Evolutionary conservation across 768 basidiomycete species (phyloP), one percentile per base, ranked within the genome.

Genomic region (Trametes maxima): DNA sequence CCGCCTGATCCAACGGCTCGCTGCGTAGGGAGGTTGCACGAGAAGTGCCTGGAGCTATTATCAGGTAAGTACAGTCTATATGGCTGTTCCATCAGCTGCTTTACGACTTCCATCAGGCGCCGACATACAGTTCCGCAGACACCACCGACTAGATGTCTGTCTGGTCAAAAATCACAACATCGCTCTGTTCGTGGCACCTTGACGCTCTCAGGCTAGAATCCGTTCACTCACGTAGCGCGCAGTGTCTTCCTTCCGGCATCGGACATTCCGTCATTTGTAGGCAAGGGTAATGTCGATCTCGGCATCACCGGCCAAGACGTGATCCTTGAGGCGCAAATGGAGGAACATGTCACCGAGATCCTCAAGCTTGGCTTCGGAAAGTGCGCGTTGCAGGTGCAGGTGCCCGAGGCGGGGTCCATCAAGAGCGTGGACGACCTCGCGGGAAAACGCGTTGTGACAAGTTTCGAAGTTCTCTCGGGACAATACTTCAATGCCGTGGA

Each of bases 281-380:
- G 95, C 44, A 95, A 96, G 73, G 97, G 97, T 50, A 90, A 95
- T 70, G 91, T 99, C 69, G 92, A 98, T 68, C 81, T 99, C 45
- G 97, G 97, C 6, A 97, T 99, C 68, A 98, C 97, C 10, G 97
- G 97, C 4, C 95, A 98, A 76, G 97, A 99, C 78, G 92, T 97
- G 64, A 92, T 98, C 65, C 84, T 95, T 47, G 96, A 99, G 75
- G 82, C 94, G 2, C 77, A 87, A 57, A 94, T 97, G 88, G 80
- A 90, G 63, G 73, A 80, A 13, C 82, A 85, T 60, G 87, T 98
- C 57, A 85, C 86, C 1, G 90, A 97, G 69, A 79, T 87, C 14
- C 83, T 95, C 13, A 87, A 85, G 3, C 86, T 99, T 52, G 92
- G 88, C 0, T 98, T 98, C 68, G 96, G 96, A 5, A 95, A 94